Evolutionary conservation across 1,284 basidiomycete genomes (phyloP).

Genomic region (Microbotryum violaceum): DNA sequence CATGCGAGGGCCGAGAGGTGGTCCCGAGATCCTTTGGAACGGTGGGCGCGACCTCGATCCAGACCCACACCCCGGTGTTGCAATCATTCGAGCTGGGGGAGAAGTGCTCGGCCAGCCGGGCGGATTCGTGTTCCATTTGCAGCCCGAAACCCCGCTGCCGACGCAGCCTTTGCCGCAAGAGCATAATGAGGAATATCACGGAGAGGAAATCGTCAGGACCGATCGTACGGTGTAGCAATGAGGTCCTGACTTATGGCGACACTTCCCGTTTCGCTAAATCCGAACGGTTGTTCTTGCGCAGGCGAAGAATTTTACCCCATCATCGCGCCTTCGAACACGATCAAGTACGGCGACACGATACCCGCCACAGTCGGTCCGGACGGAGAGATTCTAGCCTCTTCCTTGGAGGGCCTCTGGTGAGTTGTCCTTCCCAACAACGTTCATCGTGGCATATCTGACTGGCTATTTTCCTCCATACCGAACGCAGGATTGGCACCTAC

Average conservation of each 20-base stretch:
- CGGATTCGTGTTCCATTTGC: slow-evolving; percentile 13
- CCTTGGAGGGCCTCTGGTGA: slow-evolving; percentile 24
- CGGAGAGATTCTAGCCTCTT: slow-evolving; percentile 10
- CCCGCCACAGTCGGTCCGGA: not conserved
- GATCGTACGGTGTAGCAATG: not conserved
- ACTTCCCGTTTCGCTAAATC: not conserved
- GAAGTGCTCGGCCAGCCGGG: not conserved
- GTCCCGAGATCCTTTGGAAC: slow-evolving; percentile 25
- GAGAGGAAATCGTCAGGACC: not conserved
- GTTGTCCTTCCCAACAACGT: not conserved
- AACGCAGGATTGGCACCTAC: slow-evolving; percentile 25
- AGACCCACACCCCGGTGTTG: slow-evolving; percentile 9
- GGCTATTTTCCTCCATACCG: no score
- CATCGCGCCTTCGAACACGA: slow-evolving; percentile 7
- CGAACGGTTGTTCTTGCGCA: slow-evolving; percentile 3
- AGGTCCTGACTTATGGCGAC: not conserved
- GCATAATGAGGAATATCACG: not conserved
- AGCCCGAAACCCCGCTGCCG: not conserved
- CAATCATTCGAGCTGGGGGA: slow-evolving; percentile 22
- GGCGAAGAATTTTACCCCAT: slow-evolving; percentile 25
- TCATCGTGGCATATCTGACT: no score
- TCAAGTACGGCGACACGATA: not conserved
- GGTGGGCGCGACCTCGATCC: slow-evolving; percentile 16
- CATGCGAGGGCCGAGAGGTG: slow-evolving; percentile 7
- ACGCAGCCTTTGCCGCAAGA: not conserved